These are phyloP conservation scores for Cicer cuneatum DNA, from an alignment of 306 rosid species.

Conservation along the genomic window DNA sequence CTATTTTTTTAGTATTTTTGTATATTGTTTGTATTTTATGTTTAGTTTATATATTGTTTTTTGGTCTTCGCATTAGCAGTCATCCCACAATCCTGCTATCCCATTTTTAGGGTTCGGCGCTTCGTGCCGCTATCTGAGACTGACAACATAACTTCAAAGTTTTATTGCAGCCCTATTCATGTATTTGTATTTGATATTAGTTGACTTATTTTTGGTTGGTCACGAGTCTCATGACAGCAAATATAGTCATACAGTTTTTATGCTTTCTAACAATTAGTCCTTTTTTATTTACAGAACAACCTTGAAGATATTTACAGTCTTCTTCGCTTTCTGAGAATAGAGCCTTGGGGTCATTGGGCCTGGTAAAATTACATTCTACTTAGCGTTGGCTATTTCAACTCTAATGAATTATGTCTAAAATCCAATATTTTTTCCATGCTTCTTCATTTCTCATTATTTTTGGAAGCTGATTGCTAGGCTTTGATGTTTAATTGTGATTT, in stretches of 20 bases:
- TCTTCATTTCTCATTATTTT: constrained; percentile 33
- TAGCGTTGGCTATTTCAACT: constrained; percentile 13
- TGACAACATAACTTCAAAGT: not conserved
- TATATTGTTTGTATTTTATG: no score
- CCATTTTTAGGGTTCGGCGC: no score
- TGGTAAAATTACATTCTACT: constrained; percentile 61
- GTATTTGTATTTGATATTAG: constrained; percentile 17
- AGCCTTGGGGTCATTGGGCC: constrained; percentile 99
- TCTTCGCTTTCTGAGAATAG: constrained; percentile 89
- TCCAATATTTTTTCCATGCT: constrained; percentile 10
- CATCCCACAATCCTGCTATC: no score
- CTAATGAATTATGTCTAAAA: constrained; percentile 24
- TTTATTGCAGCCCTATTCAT: constrained; percentile 24
- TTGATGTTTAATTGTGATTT: constrained; percentile 3
- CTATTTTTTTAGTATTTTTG: no score
- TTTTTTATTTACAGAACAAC: constrained; percentile 69
- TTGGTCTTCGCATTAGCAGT: no score
- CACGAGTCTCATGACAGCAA: constrained; percentile 30
- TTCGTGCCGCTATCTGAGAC: no score
- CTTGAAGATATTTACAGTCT: constrained; percentile 93
- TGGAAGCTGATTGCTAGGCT: not conserved
- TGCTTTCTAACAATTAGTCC: constrained; percentile 48
- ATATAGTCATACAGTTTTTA: constrained; percentile 40
- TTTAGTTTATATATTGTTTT: no score
- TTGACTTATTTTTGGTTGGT: constrained; percentile 32